Evolutionary conservation across 2,329 filamentous ascomycete genomes (phyloP).

Genomic region (Fusarium caatingaense): DNA sequence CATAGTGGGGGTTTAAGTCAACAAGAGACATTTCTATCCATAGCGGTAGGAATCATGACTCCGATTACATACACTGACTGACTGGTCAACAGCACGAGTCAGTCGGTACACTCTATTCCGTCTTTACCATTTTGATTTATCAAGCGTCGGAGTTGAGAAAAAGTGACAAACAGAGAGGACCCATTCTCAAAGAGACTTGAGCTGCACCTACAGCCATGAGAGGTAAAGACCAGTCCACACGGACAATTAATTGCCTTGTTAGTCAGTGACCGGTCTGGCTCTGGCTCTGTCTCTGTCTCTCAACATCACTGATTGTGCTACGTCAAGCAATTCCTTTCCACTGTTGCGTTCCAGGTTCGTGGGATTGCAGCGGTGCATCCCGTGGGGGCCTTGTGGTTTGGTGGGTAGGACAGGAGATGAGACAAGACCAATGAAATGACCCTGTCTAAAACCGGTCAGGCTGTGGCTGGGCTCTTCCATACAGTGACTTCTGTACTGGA

Average conservation of each 20-base stretch:
- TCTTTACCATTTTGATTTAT: background rate
- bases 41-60: background rate
- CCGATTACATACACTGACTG: background rate
- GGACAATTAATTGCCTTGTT: background rate
- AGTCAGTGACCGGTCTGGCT: background rate
- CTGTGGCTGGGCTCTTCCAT: background rate
- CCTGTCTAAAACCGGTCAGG: background rate
- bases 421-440: conserved; percentile 10
- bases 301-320: conserved; percentile 2
- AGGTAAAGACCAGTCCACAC: conserved; percentile 3
- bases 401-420: conserved; percentile 17
- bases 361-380: conserved; percentile 32
- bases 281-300: background rate
- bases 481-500: background rate
- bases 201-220: conserved; percentile 16
- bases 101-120: background rate
- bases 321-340: conserved; percentile 21
- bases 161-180: background rate
- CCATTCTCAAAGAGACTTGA: background rate
- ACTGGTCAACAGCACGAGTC: background rate
- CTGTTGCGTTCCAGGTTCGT: conserved; percentile 39
- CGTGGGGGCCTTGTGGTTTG: background rate
- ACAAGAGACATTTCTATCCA: conserved; percentile 12
- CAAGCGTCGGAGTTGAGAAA: background rate
- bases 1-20: conserved; percentile 1